Evolutionary conservation across 495 filamentous ascomycete genomes (phyloP).

Genomic region (Physcia stellaris): DNA sequence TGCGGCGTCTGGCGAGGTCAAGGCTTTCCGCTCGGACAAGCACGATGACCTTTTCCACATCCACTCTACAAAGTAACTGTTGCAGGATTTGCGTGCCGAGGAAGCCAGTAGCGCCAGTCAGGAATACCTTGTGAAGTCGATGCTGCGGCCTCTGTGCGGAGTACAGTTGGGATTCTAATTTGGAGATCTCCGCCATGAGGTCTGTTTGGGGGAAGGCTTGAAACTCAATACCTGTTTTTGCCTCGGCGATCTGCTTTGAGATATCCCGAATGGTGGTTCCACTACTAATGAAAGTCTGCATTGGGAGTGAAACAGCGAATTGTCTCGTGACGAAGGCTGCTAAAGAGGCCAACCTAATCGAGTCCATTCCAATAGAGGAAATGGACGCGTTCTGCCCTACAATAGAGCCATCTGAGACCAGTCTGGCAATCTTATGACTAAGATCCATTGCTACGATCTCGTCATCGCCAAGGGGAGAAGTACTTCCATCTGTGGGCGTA

Average conservation of each 20-base stretch:
- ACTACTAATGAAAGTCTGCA: slow-evolving; percentile 10
- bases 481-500: slow-evolving; percentile 1
- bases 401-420: slow-evolving; percentile 10
- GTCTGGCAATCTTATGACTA: slow-evolving; percentile 11
- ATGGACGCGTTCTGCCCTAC: slow-evolving; percentile 13
- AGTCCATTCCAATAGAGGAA: slow-evolving; percentile 16
- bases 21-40: slow-evolving; percentile 51
- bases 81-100: slow-evolving; percentile 56
- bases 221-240: not conserved
- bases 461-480: slow-evolving; percentile 5
- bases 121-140: slow-evolving; percentile 36
- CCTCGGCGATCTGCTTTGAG: slow-evolving; percentile 6
- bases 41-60: slow-evolving; percentile 41
- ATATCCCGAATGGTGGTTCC: slow-evolving; percentile 14
- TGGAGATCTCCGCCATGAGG: not conserved
- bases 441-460: slow-evolving; percentile 12
- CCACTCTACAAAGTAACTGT: slow-evolving; percentile 39
- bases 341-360: slow-evolving; percentile 15
- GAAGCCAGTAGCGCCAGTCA: slow-evolving; percentile 70
- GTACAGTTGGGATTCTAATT: not conserved
- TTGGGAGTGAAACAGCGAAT: slow-evolving; percentile 13
- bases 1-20: slow-evolving; percentile 32
- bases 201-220: not conserved
- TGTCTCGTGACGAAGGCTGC: slow-evolving; percentile 12
- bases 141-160: not conserved